Evolutionary conservation across 352 stramenopile species (phyloP).

Genomic region (Pythium folliculosum): DNA sequence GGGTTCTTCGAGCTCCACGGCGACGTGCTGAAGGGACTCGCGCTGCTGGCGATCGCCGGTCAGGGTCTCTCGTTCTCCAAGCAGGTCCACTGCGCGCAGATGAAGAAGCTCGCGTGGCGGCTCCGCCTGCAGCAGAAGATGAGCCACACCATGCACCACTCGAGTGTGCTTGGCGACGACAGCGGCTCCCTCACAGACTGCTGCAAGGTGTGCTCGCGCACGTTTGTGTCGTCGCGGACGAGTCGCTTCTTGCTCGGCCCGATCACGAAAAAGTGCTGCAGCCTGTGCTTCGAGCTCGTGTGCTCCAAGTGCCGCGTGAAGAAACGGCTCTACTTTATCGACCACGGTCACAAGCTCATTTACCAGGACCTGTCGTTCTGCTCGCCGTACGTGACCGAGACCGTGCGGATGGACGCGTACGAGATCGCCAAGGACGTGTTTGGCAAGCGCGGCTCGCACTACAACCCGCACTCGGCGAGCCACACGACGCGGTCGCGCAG

Average conservation of each 20-base stretch:
- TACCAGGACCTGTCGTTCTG: slow-evolving; percentile 19
- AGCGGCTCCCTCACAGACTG: background rate
- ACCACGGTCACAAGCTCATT: background rate
- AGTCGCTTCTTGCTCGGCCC: slow-evolving; percentile 1
- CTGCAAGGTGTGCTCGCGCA: slow-evolving; percentile 4
- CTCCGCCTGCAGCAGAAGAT: background rate
- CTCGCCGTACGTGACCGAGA: slow-evolving; percentile 12
- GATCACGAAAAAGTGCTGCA: slow-evolving; percentile 10
- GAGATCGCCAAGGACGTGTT: slow-evolving; percentile 22
- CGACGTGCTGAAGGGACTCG: slow-evolving; percentile 6
- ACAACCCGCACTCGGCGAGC: background rate
- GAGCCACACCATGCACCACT: background rate
- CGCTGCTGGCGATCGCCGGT: slow-evolving; percentile 3
- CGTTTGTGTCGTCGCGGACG: slow-evolving; percentile 4
- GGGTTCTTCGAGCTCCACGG: slow-evolving; percentile 14
- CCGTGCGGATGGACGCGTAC: slow-evolving; percentile 16
- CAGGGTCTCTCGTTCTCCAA: slow-evolving; percentile 10
- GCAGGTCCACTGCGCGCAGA: slow-evolving; percentile 48
- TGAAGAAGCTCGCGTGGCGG: slow-evolving; percentile 68
- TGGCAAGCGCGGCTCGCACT: background rate
- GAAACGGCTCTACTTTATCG: slow-evolving; percentile 8
- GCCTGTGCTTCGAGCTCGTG: slow-evolving; percentile 10
- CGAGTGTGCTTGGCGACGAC: background rate
- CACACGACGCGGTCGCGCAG: background rate
- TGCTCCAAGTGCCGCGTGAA: slow-evolving; percentile 21